A percentile compares a stretch with the other conserved stretches of the same genome.
These are phyloP conservation scores for Xylariaceae sp. DNA, from an alignment of 2,329 filamentous ascomycete species.

Conservation along the genomic window DNA sequence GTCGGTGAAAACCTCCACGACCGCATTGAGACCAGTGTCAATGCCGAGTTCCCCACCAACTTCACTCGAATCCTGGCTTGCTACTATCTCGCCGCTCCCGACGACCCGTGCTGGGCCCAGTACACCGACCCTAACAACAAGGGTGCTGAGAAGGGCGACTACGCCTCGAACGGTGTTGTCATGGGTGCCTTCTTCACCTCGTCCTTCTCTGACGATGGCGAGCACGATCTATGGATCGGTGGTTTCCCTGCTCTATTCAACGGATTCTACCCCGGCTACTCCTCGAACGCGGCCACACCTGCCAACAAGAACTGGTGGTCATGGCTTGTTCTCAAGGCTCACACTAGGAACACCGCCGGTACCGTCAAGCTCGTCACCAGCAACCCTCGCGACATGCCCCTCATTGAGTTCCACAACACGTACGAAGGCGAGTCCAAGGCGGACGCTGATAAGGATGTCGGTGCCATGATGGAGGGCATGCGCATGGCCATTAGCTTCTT, in stretches of 20 bases:
- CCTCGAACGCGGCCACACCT: constrained; percentile 30
- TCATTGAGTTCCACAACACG: constrained; percentile 61
- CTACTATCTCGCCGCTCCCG: constrained; percentile 32
- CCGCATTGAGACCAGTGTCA: constrained; percentile 46
- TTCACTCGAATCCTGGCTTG: constrained; percentile 37
- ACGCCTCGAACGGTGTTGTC: constrained; percentile 35
- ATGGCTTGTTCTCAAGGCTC: constrained; percentile 51
- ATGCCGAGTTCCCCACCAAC: constrained; percentile 40
- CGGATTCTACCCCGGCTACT: constrained; percentile 40
- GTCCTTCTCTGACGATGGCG: constrained; percentile 25
- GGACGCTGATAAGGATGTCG: constrained; percentile 45
- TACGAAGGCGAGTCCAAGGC: constrained; percentile 41
- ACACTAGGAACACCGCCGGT: constrained; percentile 56
- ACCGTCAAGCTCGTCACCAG: constrained; percentile 56
- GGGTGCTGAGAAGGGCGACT: constrained; percentile 30
- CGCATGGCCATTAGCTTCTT: constrained; percentile 46
- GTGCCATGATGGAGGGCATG: constrained; percentile 55
- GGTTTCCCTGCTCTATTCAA: constrained; percentile 39
- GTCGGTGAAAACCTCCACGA: constrained; percentile 58
- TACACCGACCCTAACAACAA: constrained; percentile 21
- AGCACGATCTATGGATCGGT: constrained; percentile 37
- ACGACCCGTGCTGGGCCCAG: constrained; percentile 35
- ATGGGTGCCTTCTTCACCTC: constrained; percentile 32
- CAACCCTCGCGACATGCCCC: constrained; percentile 60
- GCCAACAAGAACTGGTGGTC: constrained; percentile 42